These are phyloP conservation scores for Citrus cavaleriei DNA, from an alignment of 345 rosid genomes.

Conservation along the genomic window DNA sequence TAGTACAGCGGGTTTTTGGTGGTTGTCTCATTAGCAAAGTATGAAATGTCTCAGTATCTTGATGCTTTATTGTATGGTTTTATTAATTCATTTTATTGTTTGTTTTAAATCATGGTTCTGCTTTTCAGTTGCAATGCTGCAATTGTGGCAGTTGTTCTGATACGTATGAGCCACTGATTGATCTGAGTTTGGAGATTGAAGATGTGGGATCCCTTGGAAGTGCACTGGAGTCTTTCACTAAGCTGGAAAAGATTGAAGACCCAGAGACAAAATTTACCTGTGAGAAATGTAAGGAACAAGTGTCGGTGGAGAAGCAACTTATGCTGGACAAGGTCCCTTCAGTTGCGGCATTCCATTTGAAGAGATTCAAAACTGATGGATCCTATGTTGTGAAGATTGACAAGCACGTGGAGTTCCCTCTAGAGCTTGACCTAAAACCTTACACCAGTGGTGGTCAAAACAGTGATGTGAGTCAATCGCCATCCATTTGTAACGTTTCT, in stretches of 20 bases:
- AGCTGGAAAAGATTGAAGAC: constrained; percentile 76
- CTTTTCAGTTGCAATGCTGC: constrained; percentile 67
- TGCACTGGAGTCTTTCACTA: constrained; percentile 73
- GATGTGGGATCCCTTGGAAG: constrained; percentile 44
- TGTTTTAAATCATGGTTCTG: background rate
- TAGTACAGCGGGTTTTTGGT: constrained; percentile 59
- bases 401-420: constrained; percentile 71
- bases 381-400: constrained; percentile 57
- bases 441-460: constrained; percentile 32
- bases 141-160: constrained; percentile 55
- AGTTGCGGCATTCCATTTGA: constrained; percentile 73
- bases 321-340: constrained; percentile 61
- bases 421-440: constrained; percentile 77
- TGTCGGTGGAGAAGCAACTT: constrained; percentile 73
- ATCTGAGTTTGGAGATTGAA: constrained; percentile 79
- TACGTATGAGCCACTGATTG: constrained; percentile 56
- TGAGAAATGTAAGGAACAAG: constrained; percentile 63
- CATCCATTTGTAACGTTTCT: background rate
- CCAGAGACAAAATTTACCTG: constrained; percentile 51
- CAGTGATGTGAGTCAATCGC: constrained; percentile 36
- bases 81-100: background rate
- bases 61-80: background rate
- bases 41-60: background rate
- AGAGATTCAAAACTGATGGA: constrained; percentile 88
- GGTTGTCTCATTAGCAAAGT: constrained; percentile 76